Conservation (phyloP, 306 rosid genomes). For the Castanopsis chinensis region DNA sequence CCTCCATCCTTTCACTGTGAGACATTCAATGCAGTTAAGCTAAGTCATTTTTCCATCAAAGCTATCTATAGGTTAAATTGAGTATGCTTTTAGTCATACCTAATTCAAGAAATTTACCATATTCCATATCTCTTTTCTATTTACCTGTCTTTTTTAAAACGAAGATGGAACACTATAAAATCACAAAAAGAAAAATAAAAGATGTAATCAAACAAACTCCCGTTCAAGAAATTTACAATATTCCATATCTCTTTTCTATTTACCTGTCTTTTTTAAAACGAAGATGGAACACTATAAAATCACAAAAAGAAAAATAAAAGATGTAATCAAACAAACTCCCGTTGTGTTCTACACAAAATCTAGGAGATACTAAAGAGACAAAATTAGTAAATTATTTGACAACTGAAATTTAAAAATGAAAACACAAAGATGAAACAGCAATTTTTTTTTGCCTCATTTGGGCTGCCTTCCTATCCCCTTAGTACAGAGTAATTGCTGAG, state of each 20-base stretch:
- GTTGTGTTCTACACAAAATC: not conserved
- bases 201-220: not conserved
- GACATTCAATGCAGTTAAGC: not conserved
- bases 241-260: not conserved
- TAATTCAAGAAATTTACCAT: not conserved
- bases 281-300: not conserved
- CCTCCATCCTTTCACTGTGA: not conserved
- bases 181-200: not conserved
- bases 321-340: not conserved
- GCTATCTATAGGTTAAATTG: not conserved
- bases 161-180: not conserved
- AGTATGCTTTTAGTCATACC: not conserved
- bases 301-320: not conserved
- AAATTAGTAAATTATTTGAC: no score
- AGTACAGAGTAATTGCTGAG: not conserved
- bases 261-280: not conserved
- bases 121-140: not conserved
- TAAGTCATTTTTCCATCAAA: not conserved
- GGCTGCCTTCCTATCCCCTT: not conserved
- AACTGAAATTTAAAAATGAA: no score
- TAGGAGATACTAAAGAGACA: no score
- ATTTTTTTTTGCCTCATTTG: no score
- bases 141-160: not conserved
- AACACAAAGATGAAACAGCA: no score
- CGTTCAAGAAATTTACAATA: not conserved